Evolutionary conservation across 805 yeast genomes (phyloP).

Genomic region (Hemisphaericaspora nanyangensis): DNA sequence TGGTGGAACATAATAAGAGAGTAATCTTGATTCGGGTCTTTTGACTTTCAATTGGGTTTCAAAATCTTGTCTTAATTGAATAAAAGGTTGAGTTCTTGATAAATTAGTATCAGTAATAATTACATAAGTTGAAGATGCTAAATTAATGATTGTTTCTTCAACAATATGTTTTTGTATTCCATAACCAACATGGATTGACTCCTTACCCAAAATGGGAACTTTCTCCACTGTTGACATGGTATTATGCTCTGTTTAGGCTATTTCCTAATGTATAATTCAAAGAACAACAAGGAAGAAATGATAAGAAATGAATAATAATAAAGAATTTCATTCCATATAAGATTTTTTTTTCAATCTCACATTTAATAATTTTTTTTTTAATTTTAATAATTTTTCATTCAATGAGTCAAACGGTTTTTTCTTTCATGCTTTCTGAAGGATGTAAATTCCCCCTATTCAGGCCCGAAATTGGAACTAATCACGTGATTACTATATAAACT

Average conservation of each 20-base stretch:
- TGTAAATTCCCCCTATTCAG: too few species aligned
- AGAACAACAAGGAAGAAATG: too few species aligned
- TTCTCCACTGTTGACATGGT: conserved; percentile 34
- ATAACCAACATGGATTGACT: conserved; percentile 87
- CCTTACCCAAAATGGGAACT: conserved; percentile 76
- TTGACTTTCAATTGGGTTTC: conserved; percentile 25
- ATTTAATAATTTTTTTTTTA: too few species aligned
- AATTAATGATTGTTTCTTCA: conserved; percentile 52
- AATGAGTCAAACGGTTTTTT: too few species aligned
- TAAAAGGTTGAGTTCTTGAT: conserved; percentile 59
- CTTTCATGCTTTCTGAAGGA: too few species aligned
- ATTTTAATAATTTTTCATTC: too few species aligned
- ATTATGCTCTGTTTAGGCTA: too few species aligned
- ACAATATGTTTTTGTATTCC: conserved; percentile 73
- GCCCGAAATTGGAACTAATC: too few species aligned
- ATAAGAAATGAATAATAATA: conserved; percentile 1
- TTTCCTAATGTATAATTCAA: too few species aligned
- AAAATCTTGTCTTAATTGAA: conserved; percentile 43
- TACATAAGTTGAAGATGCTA: conserved; percentile 88
- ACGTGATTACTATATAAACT: too few species aligned
- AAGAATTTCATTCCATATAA: too few species aligned
- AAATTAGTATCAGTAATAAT: conserved; percentile 84
- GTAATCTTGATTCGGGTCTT: conserved; percentile 58
- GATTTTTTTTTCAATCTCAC: too few species aligned
- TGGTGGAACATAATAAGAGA: conserved; percentile 77